Evolutionary conservation across 2,329 filamentous ascomycete genomes (phyloP), one percentile per base, ranked within the genome.

Genomic region (Colletotrichum abscissum): DNA sequence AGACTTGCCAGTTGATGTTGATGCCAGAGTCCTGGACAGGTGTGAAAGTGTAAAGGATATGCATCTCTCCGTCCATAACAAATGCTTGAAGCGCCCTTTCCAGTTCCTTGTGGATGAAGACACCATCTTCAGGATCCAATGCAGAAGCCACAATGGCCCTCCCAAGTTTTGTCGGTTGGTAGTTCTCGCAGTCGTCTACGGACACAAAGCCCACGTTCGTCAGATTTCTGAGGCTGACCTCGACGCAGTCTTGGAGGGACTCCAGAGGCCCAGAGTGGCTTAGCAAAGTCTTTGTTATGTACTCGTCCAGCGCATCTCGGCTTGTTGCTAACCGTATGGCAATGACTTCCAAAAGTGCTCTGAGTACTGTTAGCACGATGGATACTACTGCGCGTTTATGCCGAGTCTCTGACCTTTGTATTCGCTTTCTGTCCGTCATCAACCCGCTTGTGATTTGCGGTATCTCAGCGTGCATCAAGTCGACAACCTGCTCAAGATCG

Each of bases 61-160:
- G 93, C 91, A 95, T 92, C 75, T 95, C 93, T 4, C 92, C 92
- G 78, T 95, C 93, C 89, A 95, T 92, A 14, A 95, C 93, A 78
- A 95, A 95, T 1, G 92, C 92, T 73, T 88, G 86, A 3, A 95
- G 85, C 0, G 93, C 92, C 76, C 88, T 88, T 70, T 87, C 87
- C 60, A 95, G 85, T 80, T 95, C 93, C 58, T 89, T 86, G 76
- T 95, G 86, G 22, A 95, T 87, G 76, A 95, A 95, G 1, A 94
- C 82, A 0, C 93, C 93, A 76, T 95, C 93, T 72, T 94, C 92
- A 0, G 93, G 93, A 63, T 93, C 90, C 46, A 95, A 88, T 1
- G 91, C 91, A 3, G 93, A 94, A 11, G 91, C 90, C 28, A 95
- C 93, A 28, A 94, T 89, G 2, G 93, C 93, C 75, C 88, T 89